Base-by-base conservation (phyloP, 306 rosid species). In the Sindora glabra region DNA sequence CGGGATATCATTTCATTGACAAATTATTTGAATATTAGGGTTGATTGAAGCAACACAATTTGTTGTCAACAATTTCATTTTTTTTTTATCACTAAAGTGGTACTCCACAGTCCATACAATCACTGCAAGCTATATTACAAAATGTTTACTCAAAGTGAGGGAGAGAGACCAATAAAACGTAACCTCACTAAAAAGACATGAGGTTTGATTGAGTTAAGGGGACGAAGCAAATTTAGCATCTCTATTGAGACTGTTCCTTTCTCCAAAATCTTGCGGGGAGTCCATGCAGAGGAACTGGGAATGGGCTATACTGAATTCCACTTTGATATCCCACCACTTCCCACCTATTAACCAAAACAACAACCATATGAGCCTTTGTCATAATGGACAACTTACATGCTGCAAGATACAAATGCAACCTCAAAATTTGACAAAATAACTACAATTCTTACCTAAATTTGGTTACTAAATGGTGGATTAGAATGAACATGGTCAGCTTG, bases 271-370 rank as follows among this genome's bases (percentile, higher is more conserved):
- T 84, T 71, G 89, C 71, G 18, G 86, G 97, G 48, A 90, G n/a
- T n/a, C n/a, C n/a, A n/a, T n/a, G 65, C 41, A 56, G 50, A 37
- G 97, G 97, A 22, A 90, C 80, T 65, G 97, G 97, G 68, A 90
- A 90, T 71, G 97, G 97, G 69, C 90, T 74, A 55, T 87, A 90
- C 56, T 87, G 82, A 77, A 87, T 73, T 67, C 94, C 96, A 24
- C 71, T 77, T 30, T 75, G 30, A 56, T 65, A 42, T 79, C 70
- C 96, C 78, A 74, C 81, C 14, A 84, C 84, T 57, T 90, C 79
- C 94, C 95, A 90, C 85, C 97, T 90, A 78, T 71, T 76, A 79
- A 42, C 25, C 64, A 40, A 73, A n/a, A n/a, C 27, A 23, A 16
- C 1, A 42, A 45, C 22, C 15, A 17, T 48, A 32, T 65, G 10